phyloP scores from a whole-genome alignment of 306 rosid genomes.

The Fragaria vesca region DNA sequence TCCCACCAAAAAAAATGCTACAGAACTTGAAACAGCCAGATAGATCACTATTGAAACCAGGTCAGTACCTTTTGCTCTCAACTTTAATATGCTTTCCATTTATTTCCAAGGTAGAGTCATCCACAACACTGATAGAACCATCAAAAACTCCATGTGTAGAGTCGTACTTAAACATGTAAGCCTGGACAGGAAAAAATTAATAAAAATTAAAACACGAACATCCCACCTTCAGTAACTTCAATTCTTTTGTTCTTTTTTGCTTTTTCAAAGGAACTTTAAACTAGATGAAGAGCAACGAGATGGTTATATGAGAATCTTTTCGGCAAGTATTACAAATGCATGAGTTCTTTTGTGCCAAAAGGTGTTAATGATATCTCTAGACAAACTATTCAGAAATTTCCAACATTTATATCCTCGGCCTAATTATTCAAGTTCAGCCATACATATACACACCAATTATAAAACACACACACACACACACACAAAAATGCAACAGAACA shows the following conservation, averaged over 20 bases:
- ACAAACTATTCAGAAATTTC: not conserved
- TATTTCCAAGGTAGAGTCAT: constrained; percentile 73
- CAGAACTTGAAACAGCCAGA: not conserved
- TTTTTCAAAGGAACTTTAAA: not conserved
- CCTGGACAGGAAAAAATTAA: constrained; percentile 42
- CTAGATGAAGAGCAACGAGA: not conserved
- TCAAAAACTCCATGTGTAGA: constrained; percentile 86
- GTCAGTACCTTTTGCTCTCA: constrained; percentile 63
- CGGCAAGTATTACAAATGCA: not conserved
- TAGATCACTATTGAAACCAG: not conserved
- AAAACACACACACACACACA: not conserved
- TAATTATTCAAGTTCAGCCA: not conserved
- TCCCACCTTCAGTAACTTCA: not conserved
- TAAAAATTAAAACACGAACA: not conserved
- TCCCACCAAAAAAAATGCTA: not conserved
- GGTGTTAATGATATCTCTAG: not conserved
- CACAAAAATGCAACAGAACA: not conserved
- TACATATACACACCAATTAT: not conserved
- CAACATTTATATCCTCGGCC: not conserved
- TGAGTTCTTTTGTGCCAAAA: not conserved
- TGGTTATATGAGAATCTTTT: not conserved
- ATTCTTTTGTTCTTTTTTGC: not conserved
- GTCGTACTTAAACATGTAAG: constrained; percentile 95
- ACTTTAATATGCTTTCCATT: constrained; percentile 84
- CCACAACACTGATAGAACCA: constrained; percentile 65